Evolutionary conservation across 306 rosid genomes (phyloP).

Genomic region (Inga oerstediana): DNA sequence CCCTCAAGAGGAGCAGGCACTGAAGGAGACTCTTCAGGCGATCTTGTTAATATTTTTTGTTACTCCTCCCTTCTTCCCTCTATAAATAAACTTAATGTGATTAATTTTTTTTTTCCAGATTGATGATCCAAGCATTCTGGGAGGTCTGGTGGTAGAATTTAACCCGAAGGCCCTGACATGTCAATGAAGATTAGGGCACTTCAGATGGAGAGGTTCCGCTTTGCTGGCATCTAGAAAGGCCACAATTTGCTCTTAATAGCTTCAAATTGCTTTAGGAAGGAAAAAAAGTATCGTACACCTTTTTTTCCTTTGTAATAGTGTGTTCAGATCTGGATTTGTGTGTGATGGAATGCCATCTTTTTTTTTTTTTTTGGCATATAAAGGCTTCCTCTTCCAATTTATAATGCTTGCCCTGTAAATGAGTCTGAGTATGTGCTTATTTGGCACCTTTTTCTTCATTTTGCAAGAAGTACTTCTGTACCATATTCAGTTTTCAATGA

Average conservation of each 20-base stretch:
- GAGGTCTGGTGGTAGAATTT: conserved; percentile 86
- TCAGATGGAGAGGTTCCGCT: conserved; percentile 88
- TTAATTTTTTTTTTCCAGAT: conserved; percentile 51
- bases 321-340: conserved; percentile 38
- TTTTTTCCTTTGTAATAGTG: conserved; percentile 39
- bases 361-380: conserved; percentile 64
- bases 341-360: conserved; percentile 57
- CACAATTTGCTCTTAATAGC: conserved; percentile 31
- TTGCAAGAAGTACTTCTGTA: not conserved
- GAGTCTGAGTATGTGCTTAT: conserved; percentile 21
- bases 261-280: conserved; percentile 29
- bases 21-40: conserved; percentile 80
- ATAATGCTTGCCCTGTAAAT: conserved; percentile 11
- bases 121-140: conserved; percentile 88
- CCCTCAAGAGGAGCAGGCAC: conserved; percentile 82
- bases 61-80: not conserved
- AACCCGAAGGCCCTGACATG: conserved; percentile 83
- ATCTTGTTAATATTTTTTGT: conserved; percentile 22
- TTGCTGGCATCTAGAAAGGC: conserved; percentile 53
- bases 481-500: not conserved
- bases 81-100: not conserved
- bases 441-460: conserved; percentile 18
- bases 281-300: conserved; percentile 22
- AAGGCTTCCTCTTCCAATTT: conserved; percentile 45
- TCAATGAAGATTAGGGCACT: conserved; percentile 83